Evolutionary conservation across 208 protist genomes (phyloP).

Genomic region (Wallacemonas rigidus): DNA sequence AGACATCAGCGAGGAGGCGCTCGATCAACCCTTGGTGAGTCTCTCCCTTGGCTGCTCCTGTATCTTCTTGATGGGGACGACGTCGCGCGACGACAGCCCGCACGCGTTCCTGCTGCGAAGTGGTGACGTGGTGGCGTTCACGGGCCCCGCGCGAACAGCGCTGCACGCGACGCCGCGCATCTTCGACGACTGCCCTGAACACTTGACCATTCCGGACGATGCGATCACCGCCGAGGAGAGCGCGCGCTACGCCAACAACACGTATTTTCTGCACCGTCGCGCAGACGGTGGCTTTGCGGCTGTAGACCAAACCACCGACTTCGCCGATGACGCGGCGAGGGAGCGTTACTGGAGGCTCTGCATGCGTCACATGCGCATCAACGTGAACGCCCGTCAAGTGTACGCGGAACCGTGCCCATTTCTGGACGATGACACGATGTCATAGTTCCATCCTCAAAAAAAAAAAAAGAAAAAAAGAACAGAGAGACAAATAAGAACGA

Average conservation of each 20-base stretch:
- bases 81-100: conserved; percentile 68
- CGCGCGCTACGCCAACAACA: conserved; percentile 33
- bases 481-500: no score
- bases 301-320: conserved; percentile 36
- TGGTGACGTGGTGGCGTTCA: conserved; percentile 80
- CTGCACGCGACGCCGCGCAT: conserved; percentile 83
- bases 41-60: conserved; percentile 79
- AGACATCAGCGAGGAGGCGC: conserved; percentile 80
- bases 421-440: conserved; percentile 18
- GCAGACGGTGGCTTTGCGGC: conserved; percentile 32
- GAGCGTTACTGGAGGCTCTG: conserved; percentile 82
- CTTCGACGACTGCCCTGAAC: conserved; percentile 78
- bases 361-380: conserved; percentile 87
- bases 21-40: conserved; percentile 78
- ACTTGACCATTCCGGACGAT: conserved; percentile 54
- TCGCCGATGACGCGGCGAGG: conserved; percentile 24
- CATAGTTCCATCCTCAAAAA: not conserved
- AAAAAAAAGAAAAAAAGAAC: not conserved
- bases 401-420: conserved; percentile 60
- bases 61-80: conserved; percentile 85
- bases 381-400: conserved; percentile 88
- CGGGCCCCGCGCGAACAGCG: conserved; percentile 59
- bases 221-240: conserved; percentile 33
- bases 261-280: conserved; percentile 31
- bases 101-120: conserved; percentile 77